A percentile compares a stretch with the other conserved stretches of the same genome.
phyloP scores from a whole-genome alignment of 2,329 filamentous ascomycete species.

The Aureobasidium sp. region DNA sequence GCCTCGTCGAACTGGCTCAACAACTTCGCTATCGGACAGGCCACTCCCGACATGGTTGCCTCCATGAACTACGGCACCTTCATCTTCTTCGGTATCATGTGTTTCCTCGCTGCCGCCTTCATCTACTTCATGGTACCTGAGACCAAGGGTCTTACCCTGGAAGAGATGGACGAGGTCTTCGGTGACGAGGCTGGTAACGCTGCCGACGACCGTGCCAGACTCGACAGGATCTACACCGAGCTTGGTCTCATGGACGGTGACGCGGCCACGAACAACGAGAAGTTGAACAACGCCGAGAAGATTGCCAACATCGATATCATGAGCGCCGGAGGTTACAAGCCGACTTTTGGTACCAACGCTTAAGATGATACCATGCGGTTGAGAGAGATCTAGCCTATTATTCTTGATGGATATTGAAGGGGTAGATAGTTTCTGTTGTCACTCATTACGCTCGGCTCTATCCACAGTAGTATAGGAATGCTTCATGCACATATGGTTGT shows the following conservation, averaged over 20 bases:
- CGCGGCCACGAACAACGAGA: background rate
- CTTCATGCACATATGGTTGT: background rate
- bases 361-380: background rate
- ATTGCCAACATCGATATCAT: background rate
- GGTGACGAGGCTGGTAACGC: slow-evolving; percentile 15
- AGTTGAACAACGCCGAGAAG: background rate
- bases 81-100: slow-evolving; percentile 61
- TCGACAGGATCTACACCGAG: slow-evolving; percentile 14
- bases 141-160: slow-evolving; percentile 47
- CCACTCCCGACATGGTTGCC: slow-evolving; percentile 58
- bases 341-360: background rate
- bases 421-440: background rate
- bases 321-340: background rate
- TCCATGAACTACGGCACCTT: slow-evolving; percentile 63
- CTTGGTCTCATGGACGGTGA: slow-evolving; percentile 6
- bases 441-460: background rate
- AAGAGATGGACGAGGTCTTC: slow-evolving; percentile 46
- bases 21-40: slow-evolving; percentile 19
- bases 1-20: slow-evolving; percentile 41
- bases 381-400: background rate
- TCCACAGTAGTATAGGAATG: background rate
- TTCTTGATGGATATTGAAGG: background rate
- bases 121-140: slow-evolving; percentile 47
- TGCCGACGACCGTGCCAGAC: slow-evolving; percentile 11
- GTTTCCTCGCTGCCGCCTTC: slow-evolving; percentile 52